phyloP scores from a whole-genome alignment of 1,139 yeast species.

The Saccharomyces pastorianus region DNA sequence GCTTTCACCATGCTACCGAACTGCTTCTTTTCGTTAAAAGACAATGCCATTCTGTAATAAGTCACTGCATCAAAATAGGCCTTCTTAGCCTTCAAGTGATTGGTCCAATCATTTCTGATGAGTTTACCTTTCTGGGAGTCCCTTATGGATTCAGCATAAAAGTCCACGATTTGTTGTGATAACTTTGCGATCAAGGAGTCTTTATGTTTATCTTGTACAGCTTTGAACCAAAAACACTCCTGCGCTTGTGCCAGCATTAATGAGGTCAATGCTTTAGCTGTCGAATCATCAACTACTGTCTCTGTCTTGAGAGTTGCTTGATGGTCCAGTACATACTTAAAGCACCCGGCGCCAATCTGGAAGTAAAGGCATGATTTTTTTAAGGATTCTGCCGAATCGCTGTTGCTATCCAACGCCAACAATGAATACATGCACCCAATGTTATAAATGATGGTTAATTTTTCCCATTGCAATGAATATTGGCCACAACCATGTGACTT shows the following conservation, averaged over 20 bases:
- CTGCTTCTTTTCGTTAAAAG: conserved; percentile 41
- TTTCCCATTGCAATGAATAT: conserved; percentile 49
- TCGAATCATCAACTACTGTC: conserved; percentile 34
- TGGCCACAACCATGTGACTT: conserved; percentile 42
- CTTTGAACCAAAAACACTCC: conserved; percentile 76
- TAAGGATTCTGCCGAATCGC: conserved; percentile 41
- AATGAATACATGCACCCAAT: conserved; percentile 58
- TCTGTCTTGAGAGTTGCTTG: conserved; percentile 20
- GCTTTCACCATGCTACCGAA: conserved; percentile 50
- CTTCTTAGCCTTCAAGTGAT: conserved; percentile 45
- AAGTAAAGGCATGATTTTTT: conserved; percentile 57
- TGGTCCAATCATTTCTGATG: conserved; percentile 56
- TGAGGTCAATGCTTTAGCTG: conserved; percentile 37
- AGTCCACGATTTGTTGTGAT: conserved; percentile 53
- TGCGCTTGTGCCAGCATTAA: conserved; percentile 80
- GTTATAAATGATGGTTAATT: conserved; percentile 56
- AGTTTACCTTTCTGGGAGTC: conserved; percentile 43
- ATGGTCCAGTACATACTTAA: conserved; percentile 35
- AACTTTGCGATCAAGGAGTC: conserved; percentile 57
- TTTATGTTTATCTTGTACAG: conserved; percentile 48
- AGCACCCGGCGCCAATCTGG: conserved; percentile 67
- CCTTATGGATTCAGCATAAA: conserved; percentile 43
- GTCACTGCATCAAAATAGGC: conserved; percentile 67
- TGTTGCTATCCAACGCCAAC: conserved; percentile 39
- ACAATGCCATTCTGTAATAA: conserved; percentile 50